phyloP scores from a whole-genome alignment of 2,329 filamentous ascomycete species.

The Xylaria sp. region DNA sequence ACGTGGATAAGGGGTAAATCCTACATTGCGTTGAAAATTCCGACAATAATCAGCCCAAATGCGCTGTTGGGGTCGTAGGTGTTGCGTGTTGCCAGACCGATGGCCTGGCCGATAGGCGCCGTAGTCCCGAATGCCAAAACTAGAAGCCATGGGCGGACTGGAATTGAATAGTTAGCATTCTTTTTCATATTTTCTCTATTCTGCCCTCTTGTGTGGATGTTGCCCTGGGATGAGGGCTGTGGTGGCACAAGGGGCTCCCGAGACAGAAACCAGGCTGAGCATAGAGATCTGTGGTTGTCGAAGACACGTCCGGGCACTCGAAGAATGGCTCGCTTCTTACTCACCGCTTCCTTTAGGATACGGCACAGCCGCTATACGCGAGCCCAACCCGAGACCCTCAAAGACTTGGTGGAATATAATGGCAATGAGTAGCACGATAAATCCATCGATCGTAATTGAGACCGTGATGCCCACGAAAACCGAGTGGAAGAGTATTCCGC shows the following conservation, averaged over 20 bases:
- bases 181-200: neutral
- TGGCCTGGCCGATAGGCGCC: constrained; percentile 72
- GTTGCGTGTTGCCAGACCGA: constrained; percentile 67
- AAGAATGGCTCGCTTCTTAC: neutral
- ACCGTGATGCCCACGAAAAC: constrained; percentile 81
- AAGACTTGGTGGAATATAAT: constrained; percentile 80
- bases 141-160: constrained; percentile 67
- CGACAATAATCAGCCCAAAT: constrained; percentile 72
- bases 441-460: constrained; percentile 74
- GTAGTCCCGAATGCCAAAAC: constrained; percentile 73
- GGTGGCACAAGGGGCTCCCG: neutral
- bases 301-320: neutral
- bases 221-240: neutral
- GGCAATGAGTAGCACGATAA: constrained; percentile 73
- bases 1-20: constrained; percentile 39
- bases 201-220: neutral
- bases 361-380: constrained; percentile 74
- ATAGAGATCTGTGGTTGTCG: neutral
- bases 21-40: constrained; percentile 73
- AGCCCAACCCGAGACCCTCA: constrained; percentile 75
- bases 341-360: constrained; percentile 63
- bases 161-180: neutral
- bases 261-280: neutral
- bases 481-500: constrained; percentile 82
- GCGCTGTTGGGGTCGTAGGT: constrained; percentile 72